These are phyloP conservation scores for Nymphaea thermarum DNA, from an alignment of 164 flowering plant genomes.

Conservation along the genomic window DNA sequence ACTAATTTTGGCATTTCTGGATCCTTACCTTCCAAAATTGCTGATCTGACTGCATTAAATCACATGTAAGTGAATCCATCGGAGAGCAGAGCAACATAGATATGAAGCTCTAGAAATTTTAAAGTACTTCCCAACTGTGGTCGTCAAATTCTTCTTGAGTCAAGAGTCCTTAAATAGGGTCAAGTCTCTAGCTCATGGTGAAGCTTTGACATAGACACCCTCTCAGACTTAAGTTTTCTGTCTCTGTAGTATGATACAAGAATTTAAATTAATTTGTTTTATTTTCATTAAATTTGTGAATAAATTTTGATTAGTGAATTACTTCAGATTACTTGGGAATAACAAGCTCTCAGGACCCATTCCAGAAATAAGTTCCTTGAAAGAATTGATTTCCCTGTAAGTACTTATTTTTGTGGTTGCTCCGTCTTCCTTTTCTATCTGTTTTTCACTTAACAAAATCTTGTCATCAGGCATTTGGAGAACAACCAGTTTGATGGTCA, in stretches of 20 bases:
- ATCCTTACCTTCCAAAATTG: slow-evolving; percentile 34
- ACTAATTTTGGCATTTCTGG: slow-evolving; percentile 46
- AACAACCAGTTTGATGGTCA: slow-evolving; percentile 52
- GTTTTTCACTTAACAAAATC: not conserved
- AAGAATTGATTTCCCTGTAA: slow-evolving; percentile 41
- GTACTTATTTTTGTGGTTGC: slow-evolving; percentile 2
- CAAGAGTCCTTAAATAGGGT: too few species aligned
- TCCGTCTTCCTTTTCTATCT: not conserved
- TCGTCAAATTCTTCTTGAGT: too few species aligned
- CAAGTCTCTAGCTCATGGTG: too few species aligned
- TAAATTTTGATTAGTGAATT: not conserved
- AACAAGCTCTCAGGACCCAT: slow-evolving; percentile 54
- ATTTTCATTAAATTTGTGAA: too few species aligned
- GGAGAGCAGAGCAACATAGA: too few species aligned
- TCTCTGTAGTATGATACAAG: too few species aligned
- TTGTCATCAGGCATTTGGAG: slow-evolving; percentile 53
- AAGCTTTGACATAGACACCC: too few species aligned
- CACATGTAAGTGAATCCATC: slow-evolving; percentile 42
- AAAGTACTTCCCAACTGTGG: too few species aligned
- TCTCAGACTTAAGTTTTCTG: too few species aligned
- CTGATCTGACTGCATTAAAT: slow-evolving; percentile 41
- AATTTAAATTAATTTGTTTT: too few species aligned
- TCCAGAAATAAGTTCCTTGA: slow-evolving; percentile 43
- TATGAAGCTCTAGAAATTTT: too few species aligned
- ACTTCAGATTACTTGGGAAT: slow-evolving; percentile 44